Conservation (phyloP, 306 rosid genomes). For the Prunus salicina region DNA sequence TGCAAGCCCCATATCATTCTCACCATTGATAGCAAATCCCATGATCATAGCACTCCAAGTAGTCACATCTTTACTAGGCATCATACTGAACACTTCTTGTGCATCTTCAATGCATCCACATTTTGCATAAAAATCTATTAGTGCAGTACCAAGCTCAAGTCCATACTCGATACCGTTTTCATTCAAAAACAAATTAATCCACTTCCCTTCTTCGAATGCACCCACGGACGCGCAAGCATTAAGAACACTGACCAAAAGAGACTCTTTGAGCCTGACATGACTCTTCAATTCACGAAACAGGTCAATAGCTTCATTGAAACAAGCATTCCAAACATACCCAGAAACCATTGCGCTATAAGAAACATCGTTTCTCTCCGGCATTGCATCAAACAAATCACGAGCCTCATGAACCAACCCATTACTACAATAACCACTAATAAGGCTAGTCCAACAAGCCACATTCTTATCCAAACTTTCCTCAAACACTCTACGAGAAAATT, state of each 20-base stretch:
- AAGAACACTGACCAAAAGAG: slow-evolving; percentile 21
- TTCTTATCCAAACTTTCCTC: slow-evolving; percentile 13
- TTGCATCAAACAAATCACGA: slow-evolving; percentile 8
- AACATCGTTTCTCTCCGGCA: slow-evolving; percentile 26
- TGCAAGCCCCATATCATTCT: slow-evolving; percentile 35
- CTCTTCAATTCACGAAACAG: slow-evolving; percentile 15
- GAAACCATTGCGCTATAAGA: slow-evolving; percentile 30
- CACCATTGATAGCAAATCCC: slow-evolving; percentile 23
- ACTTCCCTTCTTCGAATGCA: slow-evolving; percentile 24
- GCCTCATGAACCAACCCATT: slow-evolving; percentile 23
- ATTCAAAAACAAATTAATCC: slow-evolving; percentile 11
- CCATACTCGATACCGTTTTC: slow-evolving; percentile 10
- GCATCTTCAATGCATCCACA: slow-evolving; percentile 24
- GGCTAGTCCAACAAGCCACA: slow-evolving; percentile 28
- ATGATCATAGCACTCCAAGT: slow-evolving; percentile 24
- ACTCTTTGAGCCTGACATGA: neutral
- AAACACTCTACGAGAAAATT: slow-evolving; percentile 17
- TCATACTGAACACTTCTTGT: neutral
- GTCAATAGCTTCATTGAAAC: slow-evolving; percentile 20
- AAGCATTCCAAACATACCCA: slow-evolving; percentile 20
- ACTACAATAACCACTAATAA: slow-evolving; percentile 19
- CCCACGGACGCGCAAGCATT: slow-evolving; percentile 29
- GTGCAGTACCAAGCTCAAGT: slow-evolving; percentile 22
- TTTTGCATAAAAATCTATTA: slow-evolving; percentile 27
- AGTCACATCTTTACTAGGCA: slow-evolving; percentile 6